Conservation (phyloP, 1,284 basidiomycete species). For the Ustilago trichophora region DNA sequence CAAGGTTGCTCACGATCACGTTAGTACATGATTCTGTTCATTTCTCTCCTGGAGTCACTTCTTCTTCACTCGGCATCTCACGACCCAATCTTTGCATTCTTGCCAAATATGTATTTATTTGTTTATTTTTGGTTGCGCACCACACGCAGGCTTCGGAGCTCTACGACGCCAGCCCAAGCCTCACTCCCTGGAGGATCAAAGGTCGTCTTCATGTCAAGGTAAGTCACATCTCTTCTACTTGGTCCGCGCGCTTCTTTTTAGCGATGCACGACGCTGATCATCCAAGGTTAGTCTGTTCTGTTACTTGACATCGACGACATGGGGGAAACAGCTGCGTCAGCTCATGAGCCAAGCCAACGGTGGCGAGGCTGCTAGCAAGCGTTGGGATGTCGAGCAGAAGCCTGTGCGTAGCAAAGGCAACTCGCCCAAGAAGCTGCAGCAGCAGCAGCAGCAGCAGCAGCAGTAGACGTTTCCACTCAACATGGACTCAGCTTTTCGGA, state of each 20-base stretch:
- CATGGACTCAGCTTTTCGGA: no score
- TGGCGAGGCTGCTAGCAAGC: slow-evolving; percentile 27
- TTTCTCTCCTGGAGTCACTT: background rate
- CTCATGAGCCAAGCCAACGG: slow-evolving; percentile 23
- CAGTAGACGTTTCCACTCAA: no score
- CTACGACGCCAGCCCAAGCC: slow-evolving; percentile 31
- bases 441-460: background rate
- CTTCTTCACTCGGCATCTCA: no score
- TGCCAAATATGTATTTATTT: no score
- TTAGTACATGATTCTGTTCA: slow-evolving; percentile 3
- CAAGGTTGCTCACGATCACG: slow-evolving; percentile 30
- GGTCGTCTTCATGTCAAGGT: slow-evolving; percentile 35
- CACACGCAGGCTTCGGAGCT: slow-evolving; percentile 28
- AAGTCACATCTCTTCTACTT: background rate
- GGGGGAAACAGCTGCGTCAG: slow-evolving; percentile 31
- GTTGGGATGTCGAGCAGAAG: slow-evolving; percentile 36
- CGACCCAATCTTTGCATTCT: background rate
- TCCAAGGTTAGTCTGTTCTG: no score
- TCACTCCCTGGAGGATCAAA: slow-evolving; percentile 29
- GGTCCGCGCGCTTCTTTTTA: no score
- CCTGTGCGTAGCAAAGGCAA: slow-evolving; percentile 6
- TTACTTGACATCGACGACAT: no score
- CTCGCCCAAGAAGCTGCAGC: slow-evolving; percentile 18
- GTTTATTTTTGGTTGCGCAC: no score
- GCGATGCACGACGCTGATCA: no score